Conservation (phyloP, 164 flowering plant genomes). For the Tinospora cordifolia region DNA sequence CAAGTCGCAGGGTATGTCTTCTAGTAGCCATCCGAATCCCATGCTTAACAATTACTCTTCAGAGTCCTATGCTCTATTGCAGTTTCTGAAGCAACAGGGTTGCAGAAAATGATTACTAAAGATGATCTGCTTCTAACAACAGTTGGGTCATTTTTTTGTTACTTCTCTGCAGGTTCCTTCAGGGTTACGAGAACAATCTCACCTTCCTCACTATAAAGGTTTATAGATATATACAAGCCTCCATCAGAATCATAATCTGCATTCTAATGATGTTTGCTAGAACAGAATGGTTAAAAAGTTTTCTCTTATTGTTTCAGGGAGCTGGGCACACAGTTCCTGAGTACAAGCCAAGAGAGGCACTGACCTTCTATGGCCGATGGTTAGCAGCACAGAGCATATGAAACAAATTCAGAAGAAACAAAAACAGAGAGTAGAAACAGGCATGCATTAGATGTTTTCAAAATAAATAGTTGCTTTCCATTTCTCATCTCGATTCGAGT, state of each 20-base stretch:
- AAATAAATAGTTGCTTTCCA: neutral
- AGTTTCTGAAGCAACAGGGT: neutral
- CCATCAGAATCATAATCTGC: neutral
- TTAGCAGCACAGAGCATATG: conserved; percentile 34
- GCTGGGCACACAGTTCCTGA: conserved; percentile 86
- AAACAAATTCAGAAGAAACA: neutral
- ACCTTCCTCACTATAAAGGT: conserved; percentile 88
- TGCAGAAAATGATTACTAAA: neutral
- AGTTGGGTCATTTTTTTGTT: neutral
- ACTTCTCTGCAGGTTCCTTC: conserved; percentile 48
- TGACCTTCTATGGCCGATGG: conserved; percentile 63
- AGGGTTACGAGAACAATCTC: conserved; percentile 74
- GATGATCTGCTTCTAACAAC: neutral
- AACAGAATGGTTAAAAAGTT: neutral
- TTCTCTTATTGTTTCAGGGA: conserved; percentile 41
- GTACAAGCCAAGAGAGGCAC: conserved; percentile 72
- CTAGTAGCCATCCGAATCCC: too few relatives aligned
- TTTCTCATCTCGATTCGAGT: neutral
- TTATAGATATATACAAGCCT: neutral
- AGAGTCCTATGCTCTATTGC: too few relatives aligned
- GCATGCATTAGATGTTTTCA: neutral
- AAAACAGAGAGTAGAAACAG: neutral
- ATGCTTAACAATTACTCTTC: too few relatives aligned
- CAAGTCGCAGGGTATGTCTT: conserved; percentile 84
- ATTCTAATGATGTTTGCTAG: neutral